phyloP scores from a whole-genome alignment of 495 filamentous ascomycete species.

The Penicillium roqueforti region DNA sequence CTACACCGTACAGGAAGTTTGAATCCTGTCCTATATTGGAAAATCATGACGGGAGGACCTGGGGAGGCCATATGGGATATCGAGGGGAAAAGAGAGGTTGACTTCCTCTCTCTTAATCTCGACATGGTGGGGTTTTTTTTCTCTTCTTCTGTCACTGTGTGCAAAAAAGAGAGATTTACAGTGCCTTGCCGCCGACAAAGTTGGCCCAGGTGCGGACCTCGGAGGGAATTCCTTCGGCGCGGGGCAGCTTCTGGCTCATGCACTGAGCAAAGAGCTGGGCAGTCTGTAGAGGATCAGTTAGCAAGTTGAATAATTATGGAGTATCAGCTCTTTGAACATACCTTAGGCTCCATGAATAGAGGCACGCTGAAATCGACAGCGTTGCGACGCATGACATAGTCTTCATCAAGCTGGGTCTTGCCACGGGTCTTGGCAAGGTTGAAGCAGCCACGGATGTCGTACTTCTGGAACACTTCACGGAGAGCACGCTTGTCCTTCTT shows the following conservation, averaged over 20 bases:
- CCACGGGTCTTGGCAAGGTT: conserved; percentile 83
- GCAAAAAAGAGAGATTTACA: conserved; percentile 52
- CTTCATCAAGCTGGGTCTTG: conserved; percentile 82
- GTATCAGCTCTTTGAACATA: conserved; percentile 41
- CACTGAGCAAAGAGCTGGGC: conserved; percentile 92
- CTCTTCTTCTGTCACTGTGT: conserved; percentile 17
- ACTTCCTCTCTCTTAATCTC: not conserved
- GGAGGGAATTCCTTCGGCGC: conserved; percentile 71
- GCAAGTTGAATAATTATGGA: not conserved
- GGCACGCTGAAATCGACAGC: conserved; percentile 98
- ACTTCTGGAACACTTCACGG: conserved; percentile 94
- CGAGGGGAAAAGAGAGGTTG: not conserved
- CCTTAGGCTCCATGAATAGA: conserved; percentile 98
- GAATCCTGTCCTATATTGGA: not conserved
- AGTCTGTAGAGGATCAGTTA: conserved; percentile 56
- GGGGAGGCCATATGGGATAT: conserved; percentile 2
- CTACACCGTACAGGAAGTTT: conserved; percentile 20
- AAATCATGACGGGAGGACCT: conserved; percentile 7
- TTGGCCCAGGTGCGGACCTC: conserved; percentile 94
- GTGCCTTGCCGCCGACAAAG: conserved; percentile 84
- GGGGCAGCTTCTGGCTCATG: conserved; percentile 91
- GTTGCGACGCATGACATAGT: conserved; percentile 98
- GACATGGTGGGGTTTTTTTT: conserved; percentile 16
- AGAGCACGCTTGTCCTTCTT: conserved; percentile 93
- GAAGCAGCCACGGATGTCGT: conserved; percentile 93